Conservation (phyloP, 495 filamentous ascomycete genomes). For the Chlorociboria aeruginascens region DNA sequence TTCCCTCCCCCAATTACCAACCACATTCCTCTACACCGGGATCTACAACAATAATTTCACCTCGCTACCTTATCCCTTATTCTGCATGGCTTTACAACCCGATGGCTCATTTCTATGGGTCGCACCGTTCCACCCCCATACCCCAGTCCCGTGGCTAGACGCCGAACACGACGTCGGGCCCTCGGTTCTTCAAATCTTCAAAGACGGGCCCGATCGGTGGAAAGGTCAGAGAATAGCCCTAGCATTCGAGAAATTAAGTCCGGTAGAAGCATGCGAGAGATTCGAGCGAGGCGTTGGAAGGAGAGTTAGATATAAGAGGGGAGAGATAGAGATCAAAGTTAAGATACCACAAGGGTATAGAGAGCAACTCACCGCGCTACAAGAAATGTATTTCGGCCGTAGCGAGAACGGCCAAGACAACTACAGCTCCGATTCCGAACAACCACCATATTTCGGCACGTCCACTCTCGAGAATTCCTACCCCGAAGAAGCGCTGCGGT, state of each 20-base stretch:
- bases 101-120: constrained; percentile 89
- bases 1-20: constrained; percentile 50
- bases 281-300: constrained; percentile 71
- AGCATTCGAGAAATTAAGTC: constrained; percentile 83
- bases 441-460: constrained; percentile 44
- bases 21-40: constrained; percentile 85
- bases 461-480: constrained; percentile 42
- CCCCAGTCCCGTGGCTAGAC: constrained; percentile 88
- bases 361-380: constrained; percentile 68
- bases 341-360: constrained; percentile 82
- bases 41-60: constrained; percentile 99
- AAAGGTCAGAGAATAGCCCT: constrained; percentile 61
- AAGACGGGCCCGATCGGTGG: constrained; percentile 83
- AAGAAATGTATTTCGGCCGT: constrained; percentile 46
- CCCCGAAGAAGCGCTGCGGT: constrained; percentile 56
- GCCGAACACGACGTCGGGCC: constrained; percentile 95
- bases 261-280: constrained; percentile 63
- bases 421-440: not conserved
- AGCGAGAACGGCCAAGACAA: constrained; percentile 3
- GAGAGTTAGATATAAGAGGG: constrained; percentile 62
- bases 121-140: constrained; percentile 84
- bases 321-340: constrained; percentile 73
- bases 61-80: constrained; percentile 80
- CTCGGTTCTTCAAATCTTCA: constrained; percentile 90
- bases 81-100: constrained; percentile 75